These are phyloP conservation scores for Gremmenia infestans DNA, from an alignment of 2,329 filamentous ascomycete species.

Conservation along the genomic window DNA sequence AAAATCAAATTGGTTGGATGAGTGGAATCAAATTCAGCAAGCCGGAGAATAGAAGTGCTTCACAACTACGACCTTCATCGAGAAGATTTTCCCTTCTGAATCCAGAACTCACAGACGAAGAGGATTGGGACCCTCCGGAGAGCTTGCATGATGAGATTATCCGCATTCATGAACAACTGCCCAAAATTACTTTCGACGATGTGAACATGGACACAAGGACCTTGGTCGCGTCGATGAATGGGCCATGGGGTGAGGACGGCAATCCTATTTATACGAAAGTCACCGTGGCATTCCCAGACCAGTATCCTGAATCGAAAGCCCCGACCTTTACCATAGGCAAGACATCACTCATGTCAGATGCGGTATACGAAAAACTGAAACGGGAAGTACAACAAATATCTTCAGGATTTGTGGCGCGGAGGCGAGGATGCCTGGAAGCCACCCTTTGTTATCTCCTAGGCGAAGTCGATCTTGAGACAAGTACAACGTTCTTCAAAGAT, in stretches of 20 bases:
- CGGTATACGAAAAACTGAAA: constrained; percentile 48
- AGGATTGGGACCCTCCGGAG: constrained; percentile 54
- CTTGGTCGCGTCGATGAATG: constrained; percentile 56
- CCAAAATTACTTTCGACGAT: constrained; percentile 60
- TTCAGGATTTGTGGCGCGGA: constrained; percentile 49
- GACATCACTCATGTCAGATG: constrained; percentile 55
- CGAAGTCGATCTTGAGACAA: constrained; percentile 55
- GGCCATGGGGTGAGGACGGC: constrained; percentile 55
- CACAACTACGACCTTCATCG: constrained; percentile 19
- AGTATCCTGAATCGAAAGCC: constrained; percentile 53
- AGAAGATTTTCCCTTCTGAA: constrained; percentile 28
- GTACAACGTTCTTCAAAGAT: constrained; percentile 55
- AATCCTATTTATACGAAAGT: constrained; percentile 58
- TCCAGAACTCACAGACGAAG: constrained; percentile 31
- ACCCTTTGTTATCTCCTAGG: constrained; percentile 59
- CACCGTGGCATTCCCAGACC: constrained; percentile 53
- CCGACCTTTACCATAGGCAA: constrained; percentile 58
- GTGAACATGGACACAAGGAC: constrained; percentile 58
- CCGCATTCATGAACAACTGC: constrained; percentile 55
- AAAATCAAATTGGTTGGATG: constrained; percentile 64
- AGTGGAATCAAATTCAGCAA: constrained; percentile 59
- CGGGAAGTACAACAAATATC: constrained; percentile 53
- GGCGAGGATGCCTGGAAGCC: constrained; percentile 58
- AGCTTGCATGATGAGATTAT: constrained; percentile 61
- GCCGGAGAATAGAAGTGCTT: constrained; percentile 16